phyloP scores from a whole-genome alignment of 805 yeast genomes.

The Zygosaccharomyces bisporus region DNA sequence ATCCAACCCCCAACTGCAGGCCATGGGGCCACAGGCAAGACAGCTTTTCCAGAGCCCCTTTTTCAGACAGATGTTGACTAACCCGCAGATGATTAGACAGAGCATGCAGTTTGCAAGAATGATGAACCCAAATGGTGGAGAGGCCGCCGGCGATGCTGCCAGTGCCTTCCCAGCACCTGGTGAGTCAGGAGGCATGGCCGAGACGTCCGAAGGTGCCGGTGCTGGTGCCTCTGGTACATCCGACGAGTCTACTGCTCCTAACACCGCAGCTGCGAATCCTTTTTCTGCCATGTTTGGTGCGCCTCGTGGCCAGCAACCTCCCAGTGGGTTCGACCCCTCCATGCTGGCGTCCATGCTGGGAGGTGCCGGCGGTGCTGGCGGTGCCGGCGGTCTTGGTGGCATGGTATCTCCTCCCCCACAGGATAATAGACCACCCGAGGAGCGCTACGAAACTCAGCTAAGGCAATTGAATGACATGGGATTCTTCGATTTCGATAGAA shows the following conservation, averaged over 20 bases:
- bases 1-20: conserved; percentile 78
- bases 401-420: conserved; percentile 21
- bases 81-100: conserved; percentile 81
- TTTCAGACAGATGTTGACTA: conserved; percentile 72
- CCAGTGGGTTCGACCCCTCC: conserved; percentile 48
- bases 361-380: conserved; percentile 21
- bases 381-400: conserved; percentile 2
- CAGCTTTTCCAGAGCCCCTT: conserved; percentile 79
- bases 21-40: conserved; percentile 87
- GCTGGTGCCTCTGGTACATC: conserved; percentile 34
- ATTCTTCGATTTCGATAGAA: conserved; percentile 86
- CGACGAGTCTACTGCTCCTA: conserved; percentile 52
- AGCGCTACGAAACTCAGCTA: conserved; percentile 64
- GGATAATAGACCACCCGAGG: conserved; percentile 76
- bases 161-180: conserved; percentile 53
- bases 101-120: conserved; percentile 71
- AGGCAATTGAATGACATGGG: conserved; percentile 81
- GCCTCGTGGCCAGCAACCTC: conserved; percentile 27
- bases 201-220: conserved; percentile 17
- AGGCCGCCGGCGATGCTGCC: conserved; percentile 31
- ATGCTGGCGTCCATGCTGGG: conserved; percentile 45
- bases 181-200: conserved; percentile 16
- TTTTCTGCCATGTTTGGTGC: conserved; percentile 37
- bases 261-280: conserved; percentile 41
- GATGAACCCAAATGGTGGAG: conserved; percentile 39